Evolutionary conservation across 257 asterid genomes (phyloP), one percentile per base, ranked within the genome.

Genomic region (Dorcoceras hygrometricum): DNA sequence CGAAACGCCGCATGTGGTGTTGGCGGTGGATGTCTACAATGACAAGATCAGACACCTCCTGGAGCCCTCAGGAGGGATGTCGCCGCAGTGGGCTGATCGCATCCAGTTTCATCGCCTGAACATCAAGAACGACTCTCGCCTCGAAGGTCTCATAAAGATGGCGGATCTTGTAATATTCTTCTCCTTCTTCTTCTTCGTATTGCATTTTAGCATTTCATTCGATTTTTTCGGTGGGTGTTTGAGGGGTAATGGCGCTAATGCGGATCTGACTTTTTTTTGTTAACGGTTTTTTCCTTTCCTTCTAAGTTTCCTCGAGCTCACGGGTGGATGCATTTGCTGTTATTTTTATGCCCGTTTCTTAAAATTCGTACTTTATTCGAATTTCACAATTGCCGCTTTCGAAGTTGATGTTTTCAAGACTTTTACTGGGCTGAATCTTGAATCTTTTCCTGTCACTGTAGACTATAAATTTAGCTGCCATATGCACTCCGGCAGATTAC

Each of bases 401-500:
- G 31, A 28, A 28, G 6, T 28, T 28, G 8, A 28, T 28, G 31
- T 28, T 28, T 28, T 28, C 31, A 28, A n/a, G n/a, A n/a, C n/a
- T n/a, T 6, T 29, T 29, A 29, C 34, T 4, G 34, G 34, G 2
- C 34, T n/a, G n/a, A n/a, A n/a, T n/a, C n/a, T n/a, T 29, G 34
- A 29, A 29, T 6, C 1, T 29, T 29, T 29, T 29, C 10, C 7
- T 29, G 34, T 29, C 9, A 29, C 34, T 8, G 34, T 6, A 29
- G 34, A 29, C 34, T 4, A 29, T 29, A 29, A 29, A 29, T 29
- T 29, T 29, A 29, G 34, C 34, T 29, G 34, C 34, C 8, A 29
- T 29, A 78, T 92, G 98, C 81, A 92, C 98, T 66, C 98, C 98
- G 56, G 97, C 97, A 4, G 98, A 92, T 78, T 92, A 92, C 72